A percentile compares a stretch with the other conserved stretches of the same genome.
These are phyloP conservation scores for Phialocephala sp. DNA, from an alignment of 2,329 filamentous ascomycete genomes.

Conservation along the genomic window DNA sequence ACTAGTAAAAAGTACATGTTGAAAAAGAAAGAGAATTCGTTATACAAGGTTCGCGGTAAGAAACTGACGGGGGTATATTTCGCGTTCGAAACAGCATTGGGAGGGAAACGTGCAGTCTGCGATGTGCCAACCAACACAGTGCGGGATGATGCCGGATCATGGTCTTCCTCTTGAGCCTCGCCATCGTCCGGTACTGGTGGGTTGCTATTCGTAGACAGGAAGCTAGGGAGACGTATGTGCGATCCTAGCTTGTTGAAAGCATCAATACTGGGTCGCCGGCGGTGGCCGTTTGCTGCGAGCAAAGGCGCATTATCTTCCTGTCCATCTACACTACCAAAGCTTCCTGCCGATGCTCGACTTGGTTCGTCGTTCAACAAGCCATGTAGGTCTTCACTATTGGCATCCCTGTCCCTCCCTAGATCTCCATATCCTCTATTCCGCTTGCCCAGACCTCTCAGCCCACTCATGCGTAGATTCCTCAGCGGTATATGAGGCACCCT, in stretches of 20 bases:
- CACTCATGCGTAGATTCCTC: constrained; percentile 71
- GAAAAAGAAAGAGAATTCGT: constrained; percentile 99
- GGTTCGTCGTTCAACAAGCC: constrained; percentile 70
- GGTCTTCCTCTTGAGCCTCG: constrained; percentile 56
- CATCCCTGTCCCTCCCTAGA: constrained; percentile 60
- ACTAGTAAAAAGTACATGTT: constrained; percentile 99
- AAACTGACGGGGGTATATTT: constrained; percentile 98
- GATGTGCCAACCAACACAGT: constrained; percentile 75
- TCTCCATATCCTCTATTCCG: constrained; percentile 61
- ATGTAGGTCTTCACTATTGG: constrained; percentile 68
- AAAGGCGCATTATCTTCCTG: constrained; percentile 76
- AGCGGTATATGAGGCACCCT: constrained; percentile 64
- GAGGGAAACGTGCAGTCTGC: constrained; percentile 79
- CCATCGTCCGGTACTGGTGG: constrained; percentile 37
- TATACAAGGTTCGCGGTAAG: constrained; percentile 91
- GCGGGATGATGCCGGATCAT: constrained; percentile 73
- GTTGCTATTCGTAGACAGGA: constrained; percentile 56
- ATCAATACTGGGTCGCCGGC: constrained; percentile 46
- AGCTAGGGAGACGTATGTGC: constrained; percentile 68
- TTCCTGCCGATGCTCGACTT: constrained; percentile 64
- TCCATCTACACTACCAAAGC: constrained; percentile 50
- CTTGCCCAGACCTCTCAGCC: constrained; percentile 61
- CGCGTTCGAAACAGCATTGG: constrained; percentile 92
- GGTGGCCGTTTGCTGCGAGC: constrained; percentile 51
- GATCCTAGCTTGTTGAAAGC: constrained; percentile 54